Evolutionary conservation across 805 yeast species (phyloP).

Genomic region (Schwanniomyces vanrijiae): DNA sequence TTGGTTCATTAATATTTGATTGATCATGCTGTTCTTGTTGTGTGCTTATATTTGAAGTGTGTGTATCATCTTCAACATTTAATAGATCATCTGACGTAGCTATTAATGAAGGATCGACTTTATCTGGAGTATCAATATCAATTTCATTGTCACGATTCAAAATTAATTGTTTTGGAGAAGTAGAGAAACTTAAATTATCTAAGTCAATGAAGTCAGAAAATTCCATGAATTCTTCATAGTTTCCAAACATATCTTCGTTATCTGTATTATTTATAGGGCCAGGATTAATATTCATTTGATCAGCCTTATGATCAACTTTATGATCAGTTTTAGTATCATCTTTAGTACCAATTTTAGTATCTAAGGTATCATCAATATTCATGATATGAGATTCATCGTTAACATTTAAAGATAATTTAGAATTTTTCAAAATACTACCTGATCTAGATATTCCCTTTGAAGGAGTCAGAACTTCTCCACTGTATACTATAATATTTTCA

Average conservation of each 20-base stretch:
- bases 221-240: slow-evolving; percentile 35
- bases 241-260: slow-evolving; percentile 8
- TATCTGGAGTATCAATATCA: neutral
- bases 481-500: slow-evolving; percentile 35
- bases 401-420: slow-evolving; percentile 18
- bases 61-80: neutral
- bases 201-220: slow-evolving; percentile 41
- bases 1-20: neutral
- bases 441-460: slow-evolving; percentile 29
- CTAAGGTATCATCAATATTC: slow-evolving; percentile 1
- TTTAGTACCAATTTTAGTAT: neutral
- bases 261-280: neutral
- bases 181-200: slow-evolving; percentile 33
- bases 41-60: neutral
- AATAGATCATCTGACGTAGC: neutral
- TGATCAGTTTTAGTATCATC: neutral
- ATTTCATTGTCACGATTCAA: neutral
- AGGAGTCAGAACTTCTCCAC: slow-evolving; percentile 10
- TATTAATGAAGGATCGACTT: neutral
- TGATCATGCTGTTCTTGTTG: neutral
- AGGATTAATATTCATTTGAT: no score
- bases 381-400: slow-evolving; percentile 1
- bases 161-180: slow-evolving; percentile 17
- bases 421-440: slow-evolving; percentile 39
- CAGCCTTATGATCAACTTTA: neutral